Base-by-base conservation (phyloP, 1,139 yeast genomes). In the Taphrina confusa region DNA sequence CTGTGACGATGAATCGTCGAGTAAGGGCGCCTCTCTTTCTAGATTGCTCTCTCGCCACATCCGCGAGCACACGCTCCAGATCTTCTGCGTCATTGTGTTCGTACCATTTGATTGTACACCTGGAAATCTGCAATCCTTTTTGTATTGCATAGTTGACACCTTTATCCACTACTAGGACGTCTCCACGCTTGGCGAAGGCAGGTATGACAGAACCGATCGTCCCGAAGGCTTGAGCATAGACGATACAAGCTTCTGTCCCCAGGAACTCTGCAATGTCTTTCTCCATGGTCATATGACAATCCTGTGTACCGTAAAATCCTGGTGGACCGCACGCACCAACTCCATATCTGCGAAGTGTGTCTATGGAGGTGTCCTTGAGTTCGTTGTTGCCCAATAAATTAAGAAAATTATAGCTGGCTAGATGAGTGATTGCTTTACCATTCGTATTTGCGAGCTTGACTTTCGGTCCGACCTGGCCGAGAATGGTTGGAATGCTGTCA, bases 301-400 rank as follows among this genome's bases (percentile, higher is more conserved):
- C 97, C 73, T 90, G 97, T 65, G 92, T 87, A 63, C 98, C 99
- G 73, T 91, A 92, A 68, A 92, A 92, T 63, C 95, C 95, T 44
- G 97, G 96, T 1, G 99, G 97, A 28, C 97, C 97, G 77, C 99
- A 92, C 0, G 97, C 94, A 65, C 99, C 98, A 56, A 92, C 97
- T 69, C 99, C 99, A 62, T 87, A 83, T 61, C 78, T 77, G 50
- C 78, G 76, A 64, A 92, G 83, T 30, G 83, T 79, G 28, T 75
- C 71, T 61, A 80, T 78, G 3, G 92, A 90, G 16, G 78, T 80
- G n/a, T 76, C 72, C 62, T 76, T 76, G 39, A 90, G 76, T 16
- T 66, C 71, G 16, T 74, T 73, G 66, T 80, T 75, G 46, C 74
- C 73, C 58, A 82, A 79, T 70, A 87, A 75, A 67, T 81, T 79